Evolutionary conservation across 2,329 filamentous ascomycete genomes (phyloP), one percentile per base, ranked within the genome.

Genomic region (Setomelanomma holmii): DNA sequence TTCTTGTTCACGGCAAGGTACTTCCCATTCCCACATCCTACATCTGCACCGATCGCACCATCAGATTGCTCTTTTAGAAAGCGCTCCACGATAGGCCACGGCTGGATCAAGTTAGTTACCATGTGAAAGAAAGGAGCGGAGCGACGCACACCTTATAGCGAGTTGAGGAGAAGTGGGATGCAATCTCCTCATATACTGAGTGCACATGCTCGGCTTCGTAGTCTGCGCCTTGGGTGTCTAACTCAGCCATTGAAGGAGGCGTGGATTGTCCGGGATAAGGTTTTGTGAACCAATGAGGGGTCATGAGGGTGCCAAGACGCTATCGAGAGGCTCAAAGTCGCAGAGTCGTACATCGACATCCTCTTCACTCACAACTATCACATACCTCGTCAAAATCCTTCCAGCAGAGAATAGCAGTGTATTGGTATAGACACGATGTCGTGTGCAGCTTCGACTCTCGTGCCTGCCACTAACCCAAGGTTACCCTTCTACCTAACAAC

Each of bases 11-110:
- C 89, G 54, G 84, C 80, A 55, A 98, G 80, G 74, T 98, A 97
- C 80, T 98, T 98, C 63, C 95, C 95, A 78, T 99, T 99, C 53
- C 95, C 95, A 76, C 95, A 98, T 55, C 95, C 95, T 50, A 98
- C 82, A 75, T 99, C 95, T 24, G 96, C 82, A 8, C 95, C 95
- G 49, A 98, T 77, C 43, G 90, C 84, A 21, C 93, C 93, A 11
- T 86, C 77, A 0, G 81, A 71, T 41, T 89, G 84, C 24, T 79
- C 78, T 43, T 80, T 78, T 30, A 98, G 83, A 73, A 97, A 98
- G 30, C 80, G 80, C 57, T 92, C 85, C 49, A 98, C 90, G 63
- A 96, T 88, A 19, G 95, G 95, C 95, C 95, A 99, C 55, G 95
- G 92, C 85, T 88, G 56, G 24, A 30, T 49, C 59, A 40, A 63